Evolutionary conservation across 2,329 filamentous ascomycete genomes (phyloP), one percentile per base, ranked within the genome.

Genomic region (Fonsecaea multimorphosa): DNA sequence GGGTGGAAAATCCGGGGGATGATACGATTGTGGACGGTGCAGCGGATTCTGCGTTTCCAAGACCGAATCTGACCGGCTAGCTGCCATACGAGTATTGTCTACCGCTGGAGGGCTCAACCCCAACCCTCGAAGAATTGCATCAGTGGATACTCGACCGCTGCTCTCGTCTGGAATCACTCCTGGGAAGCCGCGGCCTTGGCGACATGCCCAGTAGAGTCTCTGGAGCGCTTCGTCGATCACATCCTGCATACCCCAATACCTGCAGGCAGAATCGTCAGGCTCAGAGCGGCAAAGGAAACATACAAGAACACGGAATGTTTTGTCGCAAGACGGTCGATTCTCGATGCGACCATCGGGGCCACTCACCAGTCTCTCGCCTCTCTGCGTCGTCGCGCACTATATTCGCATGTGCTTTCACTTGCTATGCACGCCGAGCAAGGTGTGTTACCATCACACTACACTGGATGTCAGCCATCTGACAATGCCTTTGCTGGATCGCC

Each of bases 281-380:
- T n/a, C 14, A 36, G 19, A 38, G 19, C 24, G 60, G 29, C 16
- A 49, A 29, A 24, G 29, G 16, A 12, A 34, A 34, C 11, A 19
- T 6, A 19, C 38, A 32, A 53, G 2, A 31, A 34, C 36, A 11
- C 16, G 11, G 52, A 27, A 6, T 38, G n/a, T 1, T 49, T 27
- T 9, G 22, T 16, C 22, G 44, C 19, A 5, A 49, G 22, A 49
- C 24, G 8, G 27, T n/a, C 29, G 24, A 24, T 16, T n/a, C 19
- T n/a, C 2, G 19, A 36, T 46, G 14, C 34, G 16, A 8, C 12
- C 7, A 27, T 31, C 19, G 44, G 36, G 7, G 22, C 16, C 12
- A 69, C 64, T 59, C 57, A 69, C 67, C 67, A 69, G 38, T 69
- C 67, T 59, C 67, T 64, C 19, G 64, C 67, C 49, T 69, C 67